Base-by-base conservation (phyloP, 805 yeast genomes). In the Suhomyces vadensis region DNA sequence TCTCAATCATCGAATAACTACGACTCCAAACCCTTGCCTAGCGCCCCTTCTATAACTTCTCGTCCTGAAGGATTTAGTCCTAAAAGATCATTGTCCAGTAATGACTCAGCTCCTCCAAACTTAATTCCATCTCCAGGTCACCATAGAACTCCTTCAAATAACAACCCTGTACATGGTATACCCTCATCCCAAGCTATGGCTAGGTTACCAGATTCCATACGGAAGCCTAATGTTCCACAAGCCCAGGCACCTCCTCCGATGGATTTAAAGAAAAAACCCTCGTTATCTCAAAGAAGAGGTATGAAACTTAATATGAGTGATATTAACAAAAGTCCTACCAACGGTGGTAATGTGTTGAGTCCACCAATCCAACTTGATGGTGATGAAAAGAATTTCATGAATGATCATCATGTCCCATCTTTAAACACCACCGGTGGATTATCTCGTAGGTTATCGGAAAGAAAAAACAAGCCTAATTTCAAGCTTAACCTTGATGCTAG, bases 281-380 rank as follows among this genome's bases (percentile, higher is more conserved):
- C 82, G 1, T 62, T 78, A 24, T 75, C 82, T 3, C 79, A 77
- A 50, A 64, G 83, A 55, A 58, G 83, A 54, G 82, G 82, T 3
- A 67, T 78, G 78, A 77, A 77, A 44, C 53, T 78, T 39, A 71
- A 74, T 53, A 63, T 78, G 51, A 52, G 44, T 29, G 71, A 61
- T 35, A 44, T 61, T 41, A 8, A 38, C 42, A 17, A 39, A 22
- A 13, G 22, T 44, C 10, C 43, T 35, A 3, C 44, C 37, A 5
- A 16, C 31, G 2, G 35, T 35, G 25, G 20, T 26, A 29, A 40
- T 21, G 25, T 36, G 27, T n/a, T 35, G 29, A 16, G 37, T 21
- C 36, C 17, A 6, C 45, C 49, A 1, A 21, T 37, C 5, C 23
- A 31, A 20, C 46, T 25, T 5, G 22, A 22, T 22, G 31, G 39